Percentiles rank a stretch among this genome's conserved stretches.
phyloP scores from a whole-genome alignment of 345 rosid genomes.

The Nasturtium officinale region DNA sequence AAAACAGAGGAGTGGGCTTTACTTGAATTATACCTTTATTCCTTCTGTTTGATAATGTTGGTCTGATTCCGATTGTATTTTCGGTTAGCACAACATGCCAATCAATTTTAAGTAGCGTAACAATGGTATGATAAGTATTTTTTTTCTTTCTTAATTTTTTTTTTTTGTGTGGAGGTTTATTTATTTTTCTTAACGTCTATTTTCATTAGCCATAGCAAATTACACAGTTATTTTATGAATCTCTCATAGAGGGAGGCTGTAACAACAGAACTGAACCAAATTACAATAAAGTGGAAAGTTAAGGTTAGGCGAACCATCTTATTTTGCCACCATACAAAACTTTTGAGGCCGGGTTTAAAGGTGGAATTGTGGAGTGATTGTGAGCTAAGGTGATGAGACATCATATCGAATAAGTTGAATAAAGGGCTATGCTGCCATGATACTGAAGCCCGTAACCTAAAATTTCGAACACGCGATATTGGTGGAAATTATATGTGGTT shows the following conservation, averaged over 20 bases:
- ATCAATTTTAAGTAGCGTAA: background rate
- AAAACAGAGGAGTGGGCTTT: slow-evolving; percentile 36
- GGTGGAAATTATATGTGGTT: background rate
- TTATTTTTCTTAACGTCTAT: no score
- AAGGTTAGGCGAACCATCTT: background rate
- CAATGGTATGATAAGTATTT: background rate
- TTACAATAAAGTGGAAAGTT: background rate
- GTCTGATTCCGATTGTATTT: background rate
- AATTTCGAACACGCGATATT: background rate
- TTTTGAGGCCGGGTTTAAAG: background rate
- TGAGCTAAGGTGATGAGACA: background rate
- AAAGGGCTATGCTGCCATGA: background rate
- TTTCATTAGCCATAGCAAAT: background rate
- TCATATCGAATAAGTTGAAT: background rate
- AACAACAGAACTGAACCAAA: background rate
- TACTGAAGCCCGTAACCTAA: background rate
- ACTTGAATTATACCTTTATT: background rate
- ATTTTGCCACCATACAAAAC: background rate
- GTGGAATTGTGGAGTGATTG: background rate
- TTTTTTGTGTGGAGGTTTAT: background rate
- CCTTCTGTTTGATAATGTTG: background rate
- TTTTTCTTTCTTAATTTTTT: background rate
- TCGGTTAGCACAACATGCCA: slow-evolving; percentile 8
- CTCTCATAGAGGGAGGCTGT: background rate
- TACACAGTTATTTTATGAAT: background rate